A percentile compares a stretch with the other conserved stretches of the same genome.
phyloP scores from a whole-genome alignment of 2,329 filamentous ascomycete species.

The Penicillium glabrum region DNA sequence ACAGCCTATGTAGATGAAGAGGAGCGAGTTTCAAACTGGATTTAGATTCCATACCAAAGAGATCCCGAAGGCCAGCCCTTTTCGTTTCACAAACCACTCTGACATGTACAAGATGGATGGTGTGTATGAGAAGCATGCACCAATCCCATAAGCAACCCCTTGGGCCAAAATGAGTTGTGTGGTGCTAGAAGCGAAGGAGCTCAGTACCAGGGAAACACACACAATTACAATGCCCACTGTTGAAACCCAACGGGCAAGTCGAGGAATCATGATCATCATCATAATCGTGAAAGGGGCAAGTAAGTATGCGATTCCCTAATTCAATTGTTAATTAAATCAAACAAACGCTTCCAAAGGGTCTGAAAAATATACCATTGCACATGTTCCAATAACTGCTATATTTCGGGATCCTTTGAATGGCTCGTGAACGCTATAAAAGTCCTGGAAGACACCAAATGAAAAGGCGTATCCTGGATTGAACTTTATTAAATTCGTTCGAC shows the following conservation, averaged over 20 bases:
- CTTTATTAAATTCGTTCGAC: background rate
- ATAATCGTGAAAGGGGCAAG: conserved; percentile 23
- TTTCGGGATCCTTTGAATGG: conserved; percentile 8
- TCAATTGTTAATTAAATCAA: background rate
- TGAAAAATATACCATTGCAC: conserved; percentile 49
- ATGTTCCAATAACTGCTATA: conserved; percentile 56
- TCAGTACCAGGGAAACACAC: conserved; percentile 33
- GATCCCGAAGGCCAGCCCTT: conserved; percentile 52
- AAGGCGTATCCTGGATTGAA: conserved; percentile 60
- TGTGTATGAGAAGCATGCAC: conserved; percentile 49
- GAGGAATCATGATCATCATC: conserved; percentile 34
- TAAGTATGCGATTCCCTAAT: conserved; percentile 31
- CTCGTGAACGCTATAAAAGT: conserved; percentile 8
- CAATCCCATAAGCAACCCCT: conserved; percentile 42
- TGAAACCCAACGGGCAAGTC: conserved; percentile 25
- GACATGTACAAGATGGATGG: conserved; percentile 50
- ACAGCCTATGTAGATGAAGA: background rate
- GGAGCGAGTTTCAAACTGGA: background rate
- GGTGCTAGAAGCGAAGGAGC: conserved; percentile 42
- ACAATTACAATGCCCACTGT: conserved; percentile 38
- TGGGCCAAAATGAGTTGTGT: conserved; percentile 42
- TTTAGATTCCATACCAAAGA: conserved; percentile 40
- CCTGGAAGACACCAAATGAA: conserved; percentile 54
- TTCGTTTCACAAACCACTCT: conserved; percentile 51
- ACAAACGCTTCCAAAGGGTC: background rate